phyloP scores from a whole-genome alignment of 2,329 filamentous ascomycete genomes.

The Stagonosporopsis rhizophila region DNA sequence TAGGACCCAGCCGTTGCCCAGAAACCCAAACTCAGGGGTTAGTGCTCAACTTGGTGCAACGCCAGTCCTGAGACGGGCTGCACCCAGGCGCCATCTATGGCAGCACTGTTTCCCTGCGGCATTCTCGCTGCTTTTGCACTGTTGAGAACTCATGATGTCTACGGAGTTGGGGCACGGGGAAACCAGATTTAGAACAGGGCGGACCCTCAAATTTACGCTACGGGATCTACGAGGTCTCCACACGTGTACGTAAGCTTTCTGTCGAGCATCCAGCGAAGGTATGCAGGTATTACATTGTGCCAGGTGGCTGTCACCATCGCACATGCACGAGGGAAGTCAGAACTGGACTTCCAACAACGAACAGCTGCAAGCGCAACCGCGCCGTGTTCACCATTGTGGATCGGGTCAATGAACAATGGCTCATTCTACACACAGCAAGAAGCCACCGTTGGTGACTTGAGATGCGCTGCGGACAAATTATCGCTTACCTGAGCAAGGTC shows the following conservation, averaged over 20 bases:
- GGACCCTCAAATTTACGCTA: constrained; percentile 13
- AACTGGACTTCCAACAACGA: constrained; percentile 2
- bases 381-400: not conserved
- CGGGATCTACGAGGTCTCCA: constrained; percentile 13
- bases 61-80: constrained; percentile 9
- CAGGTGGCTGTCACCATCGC: not conserved
- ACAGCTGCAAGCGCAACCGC: not conserved
- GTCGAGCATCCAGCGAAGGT: not conserved
- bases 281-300: constrained; percentile 1
- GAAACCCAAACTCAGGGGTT: constrained; percentile 10
- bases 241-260: constrained; percentile 14
- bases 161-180: not conserved
- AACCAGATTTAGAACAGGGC: constrained; percentile 5
- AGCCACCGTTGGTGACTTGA: not conserved
- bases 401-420: not conserved
- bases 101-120: constrained; percentile 6
- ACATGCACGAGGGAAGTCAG: constrained; percentile 3
- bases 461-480: not conserved
- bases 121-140: constrained; percentile 2
- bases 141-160: constrained; percentile 10
- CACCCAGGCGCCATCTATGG: constrained; percentile 5
- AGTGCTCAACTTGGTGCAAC: constrained; percentile 11
- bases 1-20: constrained; percentile 11
- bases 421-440: not conserved
- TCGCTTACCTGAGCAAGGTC: constrained; percentile 5